phyloP scores from a whole-genome alignment of 2,329 filamentous ascomycete species.

The Westerdykella aurantiaca region DNA sequence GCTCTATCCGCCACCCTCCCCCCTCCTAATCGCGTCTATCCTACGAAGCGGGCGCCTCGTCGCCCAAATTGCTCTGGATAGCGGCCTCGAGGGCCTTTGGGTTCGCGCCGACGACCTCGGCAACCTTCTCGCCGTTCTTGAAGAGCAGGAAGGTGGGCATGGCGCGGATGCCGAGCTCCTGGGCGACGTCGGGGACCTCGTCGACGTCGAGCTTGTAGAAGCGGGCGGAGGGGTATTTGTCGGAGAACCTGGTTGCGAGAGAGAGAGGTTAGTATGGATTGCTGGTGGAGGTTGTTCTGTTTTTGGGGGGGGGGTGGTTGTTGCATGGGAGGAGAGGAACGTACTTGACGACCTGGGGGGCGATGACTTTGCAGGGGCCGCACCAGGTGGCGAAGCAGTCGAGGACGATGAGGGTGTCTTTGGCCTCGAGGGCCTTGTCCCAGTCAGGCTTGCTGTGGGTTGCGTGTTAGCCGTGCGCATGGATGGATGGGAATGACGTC shows the following conservation, averaged over 20 bases:
- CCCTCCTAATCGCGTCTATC: too few relatives aligned
- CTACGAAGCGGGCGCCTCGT: too few relatives aligned
- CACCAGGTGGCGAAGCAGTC: conserved; percentile 92
- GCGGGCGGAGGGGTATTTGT: conserved; percentile 55
- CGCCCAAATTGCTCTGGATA: conserved; percentile 36
- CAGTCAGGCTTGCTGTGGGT: conserved; percentile 54
- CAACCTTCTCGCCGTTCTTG: conserved; percentile 68
- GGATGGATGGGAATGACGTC: neutral
- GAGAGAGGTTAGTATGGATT: conserved; percentile 7
- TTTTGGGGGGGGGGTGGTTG: neutral
- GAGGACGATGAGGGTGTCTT: conserved; percentile 63
- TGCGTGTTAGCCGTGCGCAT: conserved; percentile 2
- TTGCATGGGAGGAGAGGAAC: conserved; percentile 21
- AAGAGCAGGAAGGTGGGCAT: conserved; percentile 92
- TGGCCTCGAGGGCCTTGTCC: conserved; percentile 46
- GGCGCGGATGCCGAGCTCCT: conserved; percentile 73
- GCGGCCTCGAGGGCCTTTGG: conserved; percentile 58
- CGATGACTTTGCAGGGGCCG: conserved; percentile 88
- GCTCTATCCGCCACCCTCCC: too few relatives aligned
- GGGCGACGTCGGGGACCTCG: conserved; percentile 65
- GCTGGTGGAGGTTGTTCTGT: conserved; percentile 6
- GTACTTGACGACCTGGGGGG: conserved; percentile 65
- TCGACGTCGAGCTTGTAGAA: conserved; percentile 95
- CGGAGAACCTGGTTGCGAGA: conserved; percentile 51
- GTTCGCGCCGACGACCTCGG: conserved; percentile 75